Evolutionary conservation across 371 early-diverging fungal species (phyloP).

Genomic region (Nematocida minor): DNA sequence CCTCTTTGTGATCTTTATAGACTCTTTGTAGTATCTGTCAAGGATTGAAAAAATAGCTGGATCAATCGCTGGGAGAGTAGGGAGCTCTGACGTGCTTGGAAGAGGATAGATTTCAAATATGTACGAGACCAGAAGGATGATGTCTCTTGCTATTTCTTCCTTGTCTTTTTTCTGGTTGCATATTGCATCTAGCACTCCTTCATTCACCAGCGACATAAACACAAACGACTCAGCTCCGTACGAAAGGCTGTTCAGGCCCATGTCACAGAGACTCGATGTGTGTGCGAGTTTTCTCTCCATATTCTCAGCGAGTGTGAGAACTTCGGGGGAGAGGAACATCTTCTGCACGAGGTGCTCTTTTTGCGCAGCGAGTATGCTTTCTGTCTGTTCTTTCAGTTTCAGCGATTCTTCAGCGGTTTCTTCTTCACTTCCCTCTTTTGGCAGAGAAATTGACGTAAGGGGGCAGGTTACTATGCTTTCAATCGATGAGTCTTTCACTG

Average conservation of each 20-base stretch:
- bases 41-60: neutral
- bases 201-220: slow-evolving; percentile 29
- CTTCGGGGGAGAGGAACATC: neutral
- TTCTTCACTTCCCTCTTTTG: neutral
- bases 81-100: neutral
- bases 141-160: slow-evolving; percentile 1
- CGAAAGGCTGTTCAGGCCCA: slow-evolving; percentile 13
- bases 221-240: slow-evolving; percentile 40
- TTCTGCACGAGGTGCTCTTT: slow-evolving; percentile 1
- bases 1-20: neutral
- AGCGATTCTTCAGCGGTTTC: neutral
- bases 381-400: neutral
- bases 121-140: slow-evolving; percentile 21
- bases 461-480: slow-evolving; percentile 22
- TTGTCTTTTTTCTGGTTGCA: slow-evolving; percentile 19
- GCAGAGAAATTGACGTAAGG: slow-evolving; percentile 35
- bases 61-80: neutral
- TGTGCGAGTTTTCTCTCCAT: neutral
- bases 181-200: slow-evolving; percentile 24
- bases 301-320: neutral
- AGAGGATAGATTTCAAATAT: slow-evolving; percentile 32
- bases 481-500: neutral
- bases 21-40: neutral
- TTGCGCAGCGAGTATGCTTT: slow-evolving; percentile 19
- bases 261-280: slow-evolving; percentile 23